Base-by-base conservation (phyloP, 495 filamentous ascomycete genomes). In the Staphylotrichum longicolle region DNA sequence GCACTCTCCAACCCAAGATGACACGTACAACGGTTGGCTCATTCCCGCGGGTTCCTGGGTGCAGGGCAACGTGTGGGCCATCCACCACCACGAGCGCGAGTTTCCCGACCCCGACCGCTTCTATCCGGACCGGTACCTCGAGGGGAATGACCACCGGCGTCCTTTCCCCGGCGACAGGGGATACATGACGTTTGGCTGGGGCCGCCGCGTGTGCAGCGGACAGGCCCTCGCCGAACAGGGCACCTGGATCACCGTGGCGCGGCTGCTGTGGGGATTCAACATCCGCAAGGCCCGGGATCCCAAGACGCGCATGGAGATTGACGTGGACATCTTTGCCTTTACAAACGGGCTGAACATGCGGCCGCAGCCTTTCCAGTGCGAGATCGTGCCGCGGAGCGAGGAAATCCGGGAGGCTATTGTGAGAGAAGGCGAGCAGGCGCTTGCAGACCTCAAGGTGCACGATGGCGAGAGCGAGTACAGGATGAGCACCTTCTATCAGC, bases 151-250 rank as follows among this genome's bases (percentile, higher is more conserved):
- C n/a, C 74, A 79, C 48, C 66, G 68, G 5, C 74, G 83, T 15
- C 81, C 81, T 0, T 86, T 86, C 61, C 83, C 82, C 1, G 77
- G 79, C 7, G 83, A 87, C 54, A 80, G 73, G 52, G 83, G 83
- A 0, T 86, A 86, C 65, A 86, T 86, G 83, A 86, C 82, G 5
- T 86, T 86, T 53, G 83, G 83, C 49, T 86, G 83, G 78, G 84
- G 85, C 30, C 76, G 84, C 3, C 75, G 85, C 5, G 78, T 86
- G 30, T 87, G 85, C 63, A 78, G 78, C 12, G 84, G 84, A 0
- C 82, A 84, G 52, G 79, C 81, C 4, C 68, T 86, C 0, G 85
- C 85, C 0, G 83, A 88, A 57, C 80, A 83, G 30, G 80, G 78
- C 5, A 75, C 83, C 4, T 85, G 81, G 75, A 75, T 85, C 35